phyloP scores from a whole-genome alignment of 352 stramenopile genomes.

The Pythium grandisporangium region DNA sequence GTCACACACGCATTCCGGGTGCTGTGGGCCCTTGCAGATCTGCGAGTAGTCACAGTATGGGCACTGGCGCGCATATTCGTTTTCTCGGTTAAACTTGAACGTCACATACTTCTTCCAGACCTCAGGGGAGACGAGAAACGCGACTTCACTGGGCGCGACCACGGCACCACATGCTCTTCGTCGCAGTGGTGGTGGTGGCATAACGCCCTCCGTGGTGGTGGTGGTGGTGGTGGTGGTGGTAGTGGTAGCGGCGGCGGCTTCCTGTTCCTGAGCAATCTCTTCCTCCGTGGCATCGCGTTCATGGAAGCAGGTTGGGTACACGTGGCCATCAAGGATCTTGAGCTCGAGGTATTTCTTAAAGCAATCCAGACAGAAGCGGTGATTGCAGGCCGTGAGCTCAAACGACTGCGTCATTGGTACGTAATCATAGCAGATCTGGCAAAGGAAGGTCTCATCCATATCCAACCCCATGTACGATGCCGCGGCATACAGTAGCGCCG shows the following conservation, averaged over 20 bases:
- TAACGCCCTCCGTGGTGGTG: background rate
- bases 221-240: background rate
- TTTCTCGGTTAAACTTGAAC: slow-evolving; percentile 82
- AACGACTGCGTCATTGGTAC: slow-evolving; percentile 20
- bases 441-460: slow-evolving; percentile 50
- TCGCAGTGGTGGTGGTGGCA: no score
- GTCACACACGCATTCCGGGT: slow-evolving; percentile 30
- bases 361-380: slow-evolving; percentile 46
- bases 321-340: slow-evolving; percentile 53
- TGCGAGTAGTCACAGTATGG: slow-evolving; percentile 50
- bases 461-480: no score
- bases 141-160: slow-evolving; percentile 34
- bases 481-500: no score
- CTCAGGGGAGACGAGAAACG: slow-evolving; percentile 25
- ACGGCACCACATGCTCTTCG: slow-evolving; percentile 25
- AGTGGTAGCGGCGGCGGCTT: no score
- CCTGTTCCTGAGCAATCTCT: no score
- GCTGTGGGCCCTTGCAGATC: slow-evolving; percentile 26
- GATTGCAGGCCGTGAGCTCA: slow-evolving; percentile 30
- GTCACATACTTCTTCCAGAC: slow-evolving; percentile 65
- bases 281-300: slow-evolving; percentile 3
- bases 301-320: slow-evolving; percentile 66
- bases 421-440: slow-evolving; percentile 64
- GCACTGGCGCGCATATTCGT: slow-evolving; percentile 49
- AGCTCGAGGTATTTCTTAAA: slow-evolving; percentile 42